Percentiles rank a stretch among this genome's conserved stretches.
Conservation (phyloP, 345 rosid genomes). For the Draba incana region DNA sequence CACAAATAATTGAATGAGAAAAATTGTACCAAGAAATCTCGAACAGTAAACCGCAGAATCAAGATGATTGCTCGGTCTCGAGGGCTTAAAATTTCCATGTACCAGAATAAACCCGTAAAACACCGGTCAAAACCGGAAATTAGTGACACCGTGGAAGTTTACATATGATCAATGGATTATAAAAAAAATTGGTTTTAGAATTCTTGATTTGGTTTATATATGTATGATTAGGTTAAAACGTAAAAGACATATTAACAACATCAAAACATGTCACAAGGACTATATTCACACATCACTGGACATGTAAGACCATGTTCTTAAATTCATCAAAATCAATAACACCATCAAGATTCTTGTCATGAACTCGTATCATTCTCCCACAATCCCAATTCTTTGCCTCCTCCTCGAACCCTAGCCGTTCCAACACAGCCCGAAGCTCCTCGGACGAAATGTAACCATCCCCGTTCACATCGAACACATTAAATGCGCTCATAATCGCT, state of each 20-base stretch:
- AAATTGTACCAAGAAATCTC: too few species aligned
- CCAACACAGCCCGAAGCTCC: conserved; percentile 70
- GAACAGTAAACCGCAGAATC: too few species aligned
- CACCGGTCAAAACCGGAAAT: too few species aligned
- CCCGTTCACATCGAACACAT: conserved; percentile 64
- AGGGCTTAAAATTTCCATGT: too few species aligned
- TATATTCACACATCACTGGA: conserved; percentile 23
- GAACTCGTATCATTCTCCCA: conserved; percentile 60
- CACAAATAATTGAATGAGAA: too few species aligned
- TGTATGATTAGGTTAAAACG: too few species aligned
- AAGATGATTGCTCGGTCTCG: too few species aligned
- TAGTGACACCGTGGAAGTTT: too few species aligned
- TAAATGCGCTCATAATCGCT: conserved; percentile 64
- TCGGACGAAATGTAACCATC: conserved; percentile 75
- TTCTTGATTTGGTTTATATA: too few species aligned
- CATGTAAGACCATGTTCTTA: conserved; percentile 69
- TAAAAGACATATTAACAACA: background rate
- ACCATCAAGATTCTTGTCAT: conserved; percentile 74
- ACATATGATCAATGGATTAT: too few species aligned
- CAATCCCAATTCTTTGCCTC: conserved; percentile 55
- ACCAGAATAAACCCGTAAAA: too few species aligned
- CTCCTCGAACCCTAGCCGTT: conserved; percentile 72
- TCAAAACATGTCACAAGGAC: conserved; percentile 12
- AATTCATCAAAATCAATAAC: conserved; percentile 78
- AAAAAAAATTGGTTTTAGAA: too few species aligned